These are phyloP conservation scores for Solanum ossicruentum DNA, from an alignment of 257 asterid genomes.

Conservation along the genomic window DNA sequence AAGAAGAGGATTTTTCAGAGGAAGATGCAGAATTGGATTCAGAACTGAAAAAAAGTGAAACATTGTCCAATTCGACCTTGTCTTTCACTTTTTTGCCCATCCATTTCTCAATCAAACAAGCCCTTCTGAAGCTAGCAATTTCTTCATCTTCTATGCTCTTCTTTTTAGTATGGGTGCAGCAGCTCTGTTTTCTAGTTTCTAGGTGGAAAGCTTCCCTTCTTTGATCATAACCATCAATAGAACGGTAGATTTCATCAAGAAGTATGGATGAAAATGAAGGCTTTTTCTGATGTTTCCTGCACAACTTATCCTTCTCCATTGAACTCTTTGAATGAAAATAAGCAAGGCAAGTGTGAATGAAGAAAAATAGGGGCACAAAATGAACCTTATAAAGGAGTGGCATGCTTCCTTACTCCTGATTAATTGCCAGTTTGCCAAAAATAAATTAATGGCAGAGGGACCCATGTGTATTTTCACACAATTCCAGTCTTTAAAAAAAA, in stretches of 20 bases:
- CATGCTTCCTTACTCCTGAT: constrained; percentile 3
- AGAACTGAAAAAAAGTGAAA: constrained; percentile 60
- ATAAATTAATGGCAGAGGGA: background rate
- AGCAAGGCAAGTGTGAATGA: background rate
- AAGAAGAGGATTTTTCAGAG: constrained; percentile 13
- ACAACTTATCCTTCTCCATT: constrained; percentile 22
- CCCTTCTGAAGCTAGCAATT: constrained; percentile 14
- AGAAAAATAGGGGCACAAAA: background rate
- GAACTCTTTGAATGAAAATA: background rate
- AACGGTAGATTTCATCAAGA: constrained; percentile 83
- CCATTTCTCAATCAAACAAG: constrained; percentile 54
- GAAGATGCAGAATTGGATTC: constrained; percentile 57
- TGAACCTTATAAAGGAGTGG: background rate
- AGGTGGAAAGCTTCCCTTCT: constrained; percentile 1
- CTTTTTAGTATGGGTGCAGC: background rate
- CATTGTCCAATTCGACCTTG: constrained; percentile 20
- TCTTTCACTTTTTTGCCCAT: constrained; percentile 31
- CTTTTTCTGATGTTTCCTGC: constrained; percentile 14
- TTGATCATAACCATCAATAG: constrained; percentile 44
- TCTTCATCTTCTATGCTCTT: constrained; percentile 16
- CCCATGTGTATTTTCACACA: background rate
- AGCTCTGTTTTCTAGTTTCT: background rate
- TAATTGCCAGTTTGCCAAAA: constrained; percentile 8
- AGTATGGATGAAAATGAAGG: constrained; percentile 82
- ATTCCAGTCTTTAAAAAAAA: background rate